Conservation (phyloP, 495 filamentous ascomycete species). For the Penicillium malachiteum region DNA sequence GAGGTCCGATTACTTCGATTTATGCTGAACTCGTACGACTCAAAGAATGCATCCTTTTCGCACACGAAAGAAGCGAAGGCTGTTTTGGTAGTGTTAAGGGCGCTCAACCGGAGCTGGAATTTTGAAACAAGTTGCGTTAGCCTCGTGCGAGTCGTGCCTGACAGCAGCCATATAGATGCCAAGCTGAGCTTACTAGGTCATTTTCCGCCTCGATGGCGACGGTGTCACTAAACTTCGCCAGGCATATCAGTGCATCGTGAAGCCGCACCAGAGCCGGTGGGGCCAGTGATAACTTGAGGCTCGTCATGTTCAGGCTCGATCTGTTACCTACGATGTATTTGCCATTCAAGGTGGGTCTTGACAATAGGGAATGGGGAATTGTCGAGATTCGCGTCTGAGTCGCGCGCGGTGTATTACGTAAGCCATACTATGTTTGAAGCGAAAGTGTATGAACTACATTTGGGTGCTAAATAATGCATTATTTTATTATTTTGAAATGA, state of each 20-base stretch:
- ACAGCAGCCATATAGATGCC: too few species aligned
- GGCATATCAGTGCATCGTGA: constrained; percentile 81
- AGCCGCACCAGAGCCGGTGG: constrained; percentile 71
- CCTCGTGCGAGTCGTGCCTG: too few species aligned
- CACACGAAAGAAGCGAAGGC: constrained; percentile 84
- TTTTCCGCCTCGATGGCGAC: constrained; percentile 81
- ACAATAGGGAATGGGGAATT: too few species aligned
- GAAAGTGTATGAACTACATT: too few species aligned
- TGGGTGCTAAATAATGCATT: too few species aligned
- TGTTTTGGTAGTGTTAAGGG: constrained; percentile 89
- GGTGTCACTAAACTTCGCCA: constrained; percentile 88
- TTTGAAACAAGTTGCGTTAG: constrained; percentile 3
- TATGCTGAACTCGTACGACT: constrained; percentile 56
- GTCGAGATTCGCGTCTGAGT: too few species aligned
- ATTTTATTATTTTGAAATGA: too few species aligned
- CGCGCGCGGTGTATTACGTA: too few species aligned
- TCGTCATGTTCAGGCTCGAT: constrained; percentile 50
- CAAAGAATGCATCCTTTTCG: constrained; percentile 74
- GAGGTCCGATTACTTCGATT: constrained; percentile 7
- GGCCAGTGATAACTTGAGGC: constrained; percentile 74
- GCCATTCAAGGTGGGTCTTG: too few species aligned
- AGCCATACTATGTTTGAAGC: too few species aligned
- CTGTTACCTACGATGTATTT: too few species aligned
- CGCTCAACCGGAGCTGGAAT: constrained; percentile 70
- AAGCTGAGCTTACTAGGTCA: constrained; percentile 56